Conservation (phyloP, 164 flowering plant genomes). For the Liriodendron chinense region DNA sequence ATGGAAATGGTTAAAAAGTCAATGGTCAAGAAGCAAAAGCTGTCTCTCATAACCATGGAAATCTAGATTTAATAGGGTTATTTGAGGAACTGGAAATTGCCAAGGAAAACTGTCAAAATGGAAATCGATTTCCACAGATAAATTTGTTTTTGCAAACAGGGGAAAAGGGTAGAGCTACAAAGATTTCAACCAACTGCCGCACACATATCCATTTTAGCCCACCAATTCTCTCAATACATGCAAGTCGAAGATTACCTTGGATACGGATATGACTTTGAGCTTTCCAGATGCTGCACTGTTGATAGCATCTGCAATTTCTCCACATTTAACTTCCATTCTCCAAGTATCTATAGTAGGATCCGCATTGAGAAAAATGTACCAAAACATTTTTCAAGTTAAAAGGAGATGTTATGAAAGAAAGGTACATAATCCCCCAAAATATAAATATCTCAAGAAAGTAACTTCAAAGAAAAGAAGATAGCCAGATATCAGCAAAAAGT, state of each 20-base stretch:
- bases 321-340: constrained; percentile 63
- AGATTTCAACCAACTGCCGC: background rate
- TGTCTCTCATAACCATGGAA: too few species aligned
- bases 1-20: too few species aligned
- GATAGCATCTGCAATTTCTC: constrained; percentile 59
- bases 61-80: too few species aligned
- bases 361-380: background rate
- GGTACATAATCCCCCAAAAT: background rate
- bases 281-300: constrained; percentile 65
- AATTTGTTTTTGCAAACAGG: too few species aligned
- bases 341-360: constrained; percentile 60
- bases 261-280: constrained; percentile 57
- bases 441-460: background rate
- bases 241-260: constrained; percentile 42
- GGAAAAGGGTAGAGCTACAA: background rate
- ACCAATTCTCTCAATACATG: background rate
- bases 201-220: background rate
- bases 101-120: too few species aligned
- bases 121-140: too few species aligned
- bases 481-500: background rate
- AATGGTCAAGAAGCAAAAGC: too few species aligned
- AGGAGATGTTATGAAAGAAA: background rate
- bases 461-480: background rate
- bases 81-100: too few species aligned
- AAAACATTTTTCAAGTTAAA: background rate